Percentiles rank a stretch among this genome's conserved stretches.
phyloP scores from a whole-genome alignment of 257 asterid species.

The Solanum stenotomum region DNA sequence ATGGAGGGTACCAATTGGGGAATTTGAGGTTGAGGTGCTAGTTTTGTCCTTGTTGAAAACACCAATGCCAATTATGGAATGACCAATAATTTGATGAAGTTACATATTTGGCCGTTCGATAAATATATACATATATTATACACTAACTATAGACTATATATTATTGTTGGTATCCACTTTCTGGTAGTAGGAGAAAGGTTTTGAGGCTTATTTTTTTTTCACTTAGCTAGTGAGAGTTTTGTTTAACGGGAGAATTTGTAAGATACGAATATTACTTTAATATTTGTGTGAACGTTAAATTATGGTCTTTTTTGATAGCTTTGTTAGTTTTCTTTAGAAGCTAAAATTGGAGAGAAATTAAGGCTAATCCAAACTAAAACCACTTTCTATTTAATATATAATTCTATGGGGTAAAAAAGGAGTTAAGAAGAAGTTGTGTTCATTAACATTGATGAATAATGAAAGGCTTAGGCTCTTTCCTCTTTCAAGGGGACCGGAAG shows the following conservation, averaged over 20 bases:
- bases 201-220: neutral
- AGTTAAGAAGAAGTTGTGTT: neutral
- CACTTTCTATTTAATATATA: neutral
- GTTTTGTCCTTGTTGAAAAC: neutral
- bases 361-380: neutral
- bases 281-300: neutral
- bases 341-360: neutral
- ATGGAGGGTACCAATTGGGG: neutral
- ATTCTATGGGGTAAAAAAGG: neutral
- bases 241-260: fast-evolving
- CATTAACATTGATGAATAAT: neutral
- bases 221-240: neutral
- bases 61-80: neutral
- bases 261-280: neutral
- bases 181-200: no score
- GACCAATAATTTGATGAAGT: neutral
- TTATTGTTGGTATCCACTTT: neutral
- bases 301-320: neutral
- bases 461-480: neutral
- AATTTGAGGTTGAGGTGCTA: neutral
- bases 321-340: neutral
- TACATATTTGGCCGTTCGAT: neutral
- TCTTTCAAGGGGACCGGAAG: neutral
- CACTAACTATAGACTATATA: neutral
- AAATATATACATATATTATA: neutral